phyloP scores from a whole-genome alignment of 2,329 filamentous ascomycete species.

The Zymoseptoria brevis region DNA sequence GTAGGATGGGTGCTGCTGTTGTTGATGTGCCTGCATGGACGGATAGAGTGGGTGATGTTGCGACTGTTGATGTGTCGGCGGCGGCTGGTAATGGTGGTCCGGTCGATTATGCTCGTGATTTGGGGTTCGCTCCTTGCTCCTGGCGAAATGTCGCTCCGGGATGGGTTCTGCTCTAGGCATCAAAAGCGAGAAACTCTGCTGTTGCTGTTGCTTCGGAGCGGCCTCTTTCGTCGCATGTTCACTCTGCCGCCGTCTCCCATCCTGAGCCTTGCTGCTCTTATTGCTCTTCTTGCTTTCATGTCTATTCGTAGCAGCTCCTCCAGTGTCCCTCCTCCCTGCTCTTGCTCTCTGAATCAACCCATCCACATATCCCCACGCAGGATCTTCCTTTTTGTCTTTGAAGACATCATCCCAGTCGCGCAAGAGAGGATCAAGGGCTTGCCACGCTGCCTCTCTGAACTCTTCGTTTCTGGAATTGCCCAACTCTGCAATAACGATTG shows the following conservation, averaged over 20 bases:
- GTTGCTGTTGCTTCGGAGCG: background rate
- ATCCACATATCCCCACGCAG: slow-evolving; percentile 25
- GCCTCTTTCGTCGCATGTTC: background rate
- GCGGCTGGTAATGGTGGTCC: background rate
- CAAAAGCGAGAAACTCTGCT: background rate
- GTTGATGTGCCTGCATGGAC: no score
- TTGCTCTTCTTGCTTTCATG: background rate
- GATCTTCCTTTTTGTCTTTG: slow-evolving; percentile 15
- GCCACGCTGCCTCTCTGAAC: slow-evolving; percentile 21
- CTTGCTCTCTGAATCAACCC: slow-evolving; percentile 19
- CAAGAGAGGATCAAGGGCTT: slow-evolving; percentile 21
- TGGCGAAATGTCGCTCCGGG: background rate
- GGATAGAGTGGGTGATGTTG: no score
- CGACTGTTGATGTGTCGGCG: no score
- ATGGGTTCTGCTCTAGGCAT: background rate
- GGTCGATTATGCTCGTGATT: background rate
- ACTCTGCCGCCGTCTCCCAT: background rate
- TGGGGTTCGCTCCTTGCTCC: background rate
- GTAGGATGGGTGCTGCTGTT: no score
- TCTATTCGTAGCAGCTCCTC: background rate
- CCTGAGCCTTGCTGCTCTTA: background rate
- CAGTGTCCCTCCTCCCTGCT: slow-evolving; percentile 7
- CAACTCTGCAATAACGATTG: slow-evolving; percentile 23
- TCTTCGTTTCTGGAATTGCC: slow-evolving; percentile 17
- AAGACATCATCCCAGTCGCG: slow-evolving; percentile 22